A percentile compares a stretch with the other conserved stretches of the same genome.
These are phyloP conservation scores for Crucihimalaya himalaica DNA, from an alignment of 345 rosid species.

Conservation along the genomic window DNA sequence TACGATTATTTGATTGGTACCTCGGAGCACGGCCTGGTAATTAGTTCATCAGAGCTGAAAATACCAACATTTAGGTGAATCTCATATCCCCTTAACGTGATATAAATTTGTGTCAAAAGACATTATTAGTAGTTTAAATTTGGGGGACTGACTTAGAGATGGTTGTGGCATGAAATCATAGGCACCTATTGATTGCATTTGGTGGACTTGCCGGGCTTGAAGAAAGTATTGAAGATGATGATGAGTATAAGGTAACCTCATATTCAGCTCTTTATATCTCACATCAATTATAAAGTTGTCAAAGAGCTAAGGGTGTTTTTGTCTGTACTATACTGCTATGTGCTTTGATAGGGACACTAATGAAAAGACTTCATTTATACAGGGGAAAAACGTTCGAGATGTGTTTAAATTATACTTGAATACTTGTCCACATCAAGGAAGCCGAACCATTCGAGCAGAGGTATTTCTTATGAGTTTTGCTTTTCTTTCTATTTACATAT, in stretches of 20 bases:
- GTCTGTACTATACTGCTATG: neutral
- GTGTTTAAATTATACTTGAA: constrained; percentile 75
- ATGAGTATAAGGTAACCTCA: constrained; percentile 58
- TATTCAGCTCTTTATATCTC: constrained; percentile 7
- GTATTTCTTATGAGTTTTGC: constrained; percentile 35
- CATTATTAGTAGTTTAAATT: neutral
- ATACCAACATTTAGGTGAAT: constrained; percentile 72
- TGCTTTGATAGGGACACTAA: constrained; percentile 16
- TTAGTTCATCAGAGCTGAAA: constrained; percentile 66
- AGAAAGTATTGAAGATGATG: constrained; percentile 76
- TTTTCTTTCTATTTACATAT: neutral
- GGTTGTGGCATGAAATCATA: constrained; percentile 35
- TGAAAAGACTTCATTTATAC: constrained; percentile 6
- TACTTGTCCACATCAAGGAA: constrained; percentile 91
- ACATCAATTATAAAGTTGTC: neutral
- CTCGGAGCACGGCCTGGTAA: constrained; percentile 87
- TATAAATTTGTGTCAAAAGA: constrained; percentile 4
- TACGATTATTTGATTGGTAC: constrained; percentile 88
- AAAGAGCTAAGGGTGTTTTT: neutral
- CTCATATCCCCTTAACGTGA: neutral
- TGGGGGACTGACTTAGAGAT: constrained; percentile 21
- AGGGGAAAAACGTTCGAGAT: constrained; percentile 65
- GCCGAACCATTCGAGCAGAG: constrained; percentile 92
- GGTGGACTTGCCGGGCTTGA: constrained; percentile 97
- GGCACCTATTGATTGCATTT: constrained; percentile 90